Base-by-base conservation (phyloP, 129 eudicot species). In the Tanacetum coccineum region DNA sequence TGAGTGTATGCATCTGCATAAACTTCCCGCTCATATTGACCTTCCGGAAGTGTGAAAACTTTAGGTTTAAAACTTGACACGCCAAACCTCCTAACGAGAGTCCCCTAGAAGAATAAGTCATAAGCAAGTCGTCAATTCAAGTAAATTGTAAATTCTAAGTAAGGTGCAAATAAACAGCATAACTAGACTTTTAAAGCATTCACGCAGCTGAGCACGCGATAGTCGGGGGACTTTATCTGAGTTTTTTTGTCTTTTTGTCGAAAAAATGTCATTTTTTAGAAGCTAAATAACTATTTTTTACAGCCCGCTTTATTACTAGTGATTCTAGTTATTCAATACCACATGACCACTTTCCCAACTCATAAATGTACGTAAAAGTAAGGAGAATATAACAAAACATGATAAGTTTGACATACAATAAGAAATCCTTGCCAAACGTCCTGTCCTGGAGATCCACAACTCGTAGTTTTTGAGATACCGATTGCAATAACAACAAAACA, bases 31-130 rank as follows among this genome's bases (percentile, higher is more conserved):
- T 75, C 87, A 88, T 86, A 70, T 81, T 85, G 76, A 93, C 89
- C 84, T 86, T 93, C 49, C 94, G 92, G 39, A 82, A 87, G 84
- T 89, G 96, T 49, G 96, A 88, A 46, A 83, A 79, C 81, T 70
- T 86, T 68, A 93, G 69, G 78, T 82, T 77, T 64, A 93, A 71
- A 57, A 84, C 77, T 72, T 81, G 84, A 80, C 98, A 93, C 67
- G 82, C 45, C 70, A 79, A 79, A 62, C 98, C 98, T 40, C 70
- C 79, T 68, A 76, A 80, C 44, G 96, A 81, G 39, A 93, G 88
- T 74, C 84, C 88, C 90, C 98, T 93, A 72, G 6, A 30, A 28
- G 13, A 13, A 73, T 36, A 47, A 74, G 55, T 75, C 69, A 50
- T 59, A 50, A 20, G 42, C 14, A 26, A 15, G 13, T 6, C 4